Percentiles rank a stretch among this genome's conserved stretches.
These are phyloP conservation scores for Akanthomyces dipterigenus DNA, from an alignment of 2,329 filamentous ascomycete genomes.

Conservation along the genomic window DNA sequence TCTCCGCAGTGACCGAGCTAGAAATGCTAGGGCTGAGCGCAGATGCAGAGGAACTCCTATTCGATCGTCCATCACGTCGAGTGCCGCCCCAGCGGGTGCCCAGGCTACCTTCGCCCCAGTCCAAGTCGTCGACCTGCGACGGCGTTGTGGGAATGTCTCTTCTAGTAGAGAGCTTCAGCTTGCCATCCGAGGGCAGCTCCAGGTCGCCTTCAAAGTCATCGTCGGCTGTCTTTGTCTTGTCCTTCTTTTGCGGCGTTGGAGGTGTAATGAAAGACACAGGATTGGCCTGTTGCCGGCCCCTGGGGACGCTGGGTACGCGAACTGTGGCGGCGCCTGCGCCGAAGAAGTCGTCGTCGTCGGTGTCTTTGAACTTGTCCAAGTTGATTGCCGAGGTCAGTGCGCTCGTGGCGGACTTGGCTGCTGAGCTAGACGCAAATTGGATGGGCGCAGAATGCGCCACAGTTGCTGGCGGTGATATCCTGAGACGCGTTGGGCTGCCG, in stretches of 20 bases:
- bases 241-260: conserved; percentile 45
- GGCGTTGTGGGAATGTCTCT: conserved; percentile 59
- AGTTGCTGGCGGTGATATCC: conserved; percentile 24
- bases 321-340: conserved; percentile 60
- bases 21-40: conserved; percentile 88
- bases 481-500: conserved; percentile 43
- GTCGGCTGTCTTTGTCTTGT: conserved; percentile 30
- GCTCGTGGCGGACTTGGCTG: conserved; percentile 24
- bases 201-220: conserved; percentile 70
- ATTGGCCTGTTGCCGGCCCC: conserved; percentile 45
- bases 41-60: conserved; percentile 79
- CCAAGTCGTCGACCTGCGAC: conserved; percentile 65
- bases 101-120: conserved; percentile 90
- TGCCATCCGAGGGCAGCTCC: conserved; percentile 61
- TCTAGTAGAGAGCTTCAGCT: conserved; percentile 56
- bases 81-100: conserved; percentile 88
- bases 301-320: conserved; percentile 59
- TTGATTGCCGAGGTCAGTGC: conserved; percentile 42
- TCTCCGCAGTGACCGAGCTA: conserved; percentile 85
- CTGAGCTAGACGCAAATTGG: conserved; percentile 17
- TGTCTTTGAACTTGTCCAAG: conserved; percentile 59
- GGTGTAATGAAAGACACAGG: conserved; percentile 48
- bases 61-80: conserved; percentile 68
- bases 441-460: conserved; percentile 15
- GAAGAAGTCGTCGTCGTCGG: conserved; percentile 56